Evolutionary conservation across 495 filamentous ascomycete genomes (phyloP).

Genomic region (Staphylotrichum longicolle): DNA sequence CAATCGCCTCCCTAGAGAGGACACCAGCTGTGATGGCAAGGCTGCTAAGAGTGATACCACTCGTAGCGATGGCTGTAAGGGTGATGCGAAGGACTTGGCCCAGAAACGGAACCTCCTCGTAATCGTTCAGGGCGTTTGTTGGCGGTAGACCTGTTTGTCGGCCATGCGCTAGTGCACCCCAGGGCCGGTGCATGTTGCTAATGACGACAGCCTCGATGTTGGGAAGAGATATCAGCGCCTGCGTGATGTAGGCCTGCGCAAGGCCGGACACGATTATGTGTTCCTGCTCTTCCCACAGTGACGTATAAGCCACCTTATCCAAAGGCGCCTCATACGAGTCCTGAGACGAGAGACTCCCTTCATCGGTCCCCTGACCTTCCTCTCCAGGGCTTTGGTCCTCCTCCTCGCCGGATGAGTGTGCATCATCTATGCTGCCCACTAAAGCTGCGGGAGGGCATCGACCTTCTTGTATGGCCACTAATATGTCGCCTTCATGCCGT

Average conservation of each 20-base stretch:
- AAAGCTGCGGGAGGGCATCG: conserved; percentile 1
- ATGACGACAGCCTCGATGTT: conserved; percentile 5
- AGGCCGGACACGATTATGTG: conserved; percentile 1
- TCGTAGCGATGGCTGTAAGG: conserved; percentile 5
- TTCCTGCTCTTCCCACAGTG: conserved; percentile 6
- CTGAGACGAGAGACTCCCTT: conserved; percentile 2
- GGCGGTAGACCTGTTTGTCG: conserved; percentile 4
- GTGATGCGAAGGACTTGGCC: conserved; percentile 5
- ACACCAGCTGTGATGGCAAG: conserved; percentile 4
- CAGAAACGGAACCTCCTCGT: conserved; percentile 4
- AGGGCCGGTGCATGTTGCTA: conserved; percentile 4
- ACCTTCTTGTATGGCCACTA: conserved; percentile 3
- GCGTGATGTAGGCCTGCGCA: conserved; percentile 1
- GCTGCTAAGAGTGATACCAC: conserved; percentile 4
- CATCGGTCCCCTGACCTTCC: not conserved
- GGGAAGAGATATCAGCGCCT: conserved; percentile 2
- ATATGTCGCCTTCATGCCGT: conserved; percentile 4
- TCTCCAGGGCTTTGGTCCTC: conserved; percentile 4
- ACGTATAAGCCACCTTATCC: conserved; percentile 2
- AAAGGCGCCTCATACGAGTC: conserved; percentile 3
- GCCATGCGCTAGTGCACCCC: conserved; percentile 3
- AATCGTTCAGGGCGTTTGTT: conserved; percentile 2
- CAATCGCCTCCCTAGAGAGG: conserved; percentile 3
- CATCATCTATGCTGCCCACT: conserved; percentile 3
- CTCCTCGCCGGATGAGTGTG: conserved; percentile 6